Conservation (phyloP, 2,329 filamentous ascomycete genomes). For the Gyromitra esculenta region DNA sequence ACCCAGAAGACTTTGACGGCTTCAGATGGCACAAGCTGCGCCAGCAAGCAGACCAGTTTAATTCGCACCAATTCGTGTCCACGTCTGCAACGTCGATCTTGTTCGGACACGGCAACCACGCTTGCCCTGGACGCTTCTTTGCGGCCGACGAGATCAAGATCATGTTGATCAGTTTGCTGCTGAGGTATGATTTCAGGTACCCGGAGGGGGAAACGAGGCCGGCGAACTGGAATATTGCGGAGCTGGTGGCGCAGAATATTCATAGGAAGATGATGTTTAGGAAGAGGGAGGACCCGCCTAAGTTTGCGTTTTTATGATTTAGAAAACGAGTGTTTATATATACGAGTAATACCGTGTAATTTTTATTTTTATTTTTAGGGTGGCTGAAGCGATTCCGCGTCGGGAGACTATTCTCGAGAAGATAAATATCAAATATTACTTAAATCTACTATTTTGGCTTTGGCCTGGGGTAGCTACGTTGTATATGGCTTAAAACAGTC, state of each 20-base stretch:
- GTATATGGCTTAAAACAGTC: too few species aligned
- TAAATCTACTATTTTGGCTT: too few species aligned
- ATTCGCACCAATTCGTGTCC: slow-evolving; percentile 25
- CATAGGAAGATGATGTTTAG: slow-evolving; percentile 22
- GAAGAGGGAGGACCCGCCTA: slow-evolving; percentile 27
- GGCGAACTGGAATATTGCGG: slow-evolving; percentile 2
- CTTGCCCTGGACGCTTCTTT: slow-evolving; percentile 66
- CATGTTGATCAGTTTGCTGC: slow-evolving; percentile 62
- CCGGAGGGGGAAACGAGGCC: slow-evolving; percentile 34
- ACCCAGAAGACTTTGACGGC: slow-evolving; percentile 39
- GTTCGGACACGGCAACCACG: slow-evolving; percentile 65
- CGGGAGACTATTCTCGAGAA: too few species aligned
- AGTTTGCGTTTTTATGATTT: slow-evolving; percentile 38
- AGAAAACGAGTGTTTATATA: not conserved
- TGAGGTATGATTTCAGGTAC: slow-evolving; percentile 61
- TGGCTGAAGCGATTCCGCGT: too few species aligned
- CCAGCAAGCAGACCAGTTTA: not conserved
- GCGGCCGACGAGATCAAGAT: slow-evolving; percentile 64
- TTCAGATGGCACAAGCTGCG: slow-evolving; percentile 39
- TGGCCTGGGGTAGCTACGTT: too few species aligned
- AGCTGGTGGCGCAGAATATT: slow-evolving; percentile 4
- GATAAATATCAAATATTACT: too few species aligned
- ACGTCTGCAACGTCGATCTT: slow-evolving; percentile 5
- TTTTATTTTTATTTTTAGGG: too few species aligned
- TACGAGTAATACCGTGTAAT: not conserved